Evolutionary conservation across 169 alveolate species (phyloP).

Genomic region (Plasmodium coatneyi): DNA sequence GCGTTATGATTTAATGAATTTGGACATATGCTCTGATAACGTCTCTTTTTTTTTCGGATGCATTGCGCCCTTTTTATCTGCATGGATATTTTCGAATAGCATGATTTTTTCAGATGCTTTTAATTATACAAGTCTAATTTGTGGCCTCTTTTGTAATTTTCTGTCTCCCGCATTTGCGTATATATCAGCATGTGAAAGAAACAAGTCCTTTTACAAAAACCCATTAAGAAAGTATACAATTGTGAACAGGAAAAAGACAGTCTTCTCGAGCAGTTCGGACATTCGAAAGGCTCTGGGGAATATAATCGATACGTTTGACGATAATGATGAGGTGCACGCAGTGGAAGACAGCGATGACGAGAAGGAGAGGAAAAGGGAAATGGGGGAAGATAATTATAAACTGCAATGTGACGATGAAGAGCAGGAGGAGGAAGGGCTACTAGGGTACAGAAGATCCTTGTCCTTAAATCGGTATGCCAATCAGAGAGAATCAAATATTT

Average conservation of each 20-base stretch:
- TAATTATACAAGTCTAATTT: slow-evolving; percentile 75
- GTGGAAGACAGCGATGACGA: slow-evolving; percentile 2
- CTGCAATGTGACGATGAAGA: background rate
- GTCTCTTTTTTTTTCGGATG: slow-evolving; percentile 80
- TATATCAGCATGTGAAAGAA: slow-evolving; percentile 76
- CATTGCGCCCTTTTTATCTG: slow-evolving; percentile 79
- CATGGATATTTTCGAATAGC: slow-evolving; percentile 82
- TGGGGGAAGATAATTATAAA: background rate
- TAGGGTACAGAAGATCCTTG: background rate
- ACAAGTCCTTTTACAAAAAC: slow-evolving; percentile 28
- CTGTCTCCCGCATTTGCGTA: slow-evolving; percentile 79
- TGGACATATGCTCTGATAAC: slow-evolving; percentile 77
- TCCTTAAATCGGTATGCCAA: slow-evolving; percentile 23
- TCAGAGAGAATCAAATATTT: slow-evolving; percentile 1
- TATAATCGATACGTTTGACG: slow-evolving; percentile 43
- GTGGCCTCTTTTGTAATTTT: slow-evolving; percentile 82
- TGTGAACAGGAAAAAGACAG: slow-evolving; percentile 61
- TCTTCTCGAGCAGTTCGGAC: slow-evolving; percentile 42
- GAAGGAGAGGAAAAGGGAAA: background rate
- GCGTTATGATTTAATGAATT: slow-evolving; percentile 83
- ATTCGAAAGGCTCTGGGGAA: slow-evolving; percentile 72
- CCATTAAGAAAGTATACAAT: slow-evolving; percentile 69
- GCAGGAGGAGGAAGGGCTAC: background rate
- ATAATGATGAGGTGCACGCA: background rate
- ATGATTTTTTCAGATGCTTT: slow-evolving; percentile 74